Base-by-base conservation (phyloP, 805 yeast genomes). In the Barnettozyma populi region DNA sequence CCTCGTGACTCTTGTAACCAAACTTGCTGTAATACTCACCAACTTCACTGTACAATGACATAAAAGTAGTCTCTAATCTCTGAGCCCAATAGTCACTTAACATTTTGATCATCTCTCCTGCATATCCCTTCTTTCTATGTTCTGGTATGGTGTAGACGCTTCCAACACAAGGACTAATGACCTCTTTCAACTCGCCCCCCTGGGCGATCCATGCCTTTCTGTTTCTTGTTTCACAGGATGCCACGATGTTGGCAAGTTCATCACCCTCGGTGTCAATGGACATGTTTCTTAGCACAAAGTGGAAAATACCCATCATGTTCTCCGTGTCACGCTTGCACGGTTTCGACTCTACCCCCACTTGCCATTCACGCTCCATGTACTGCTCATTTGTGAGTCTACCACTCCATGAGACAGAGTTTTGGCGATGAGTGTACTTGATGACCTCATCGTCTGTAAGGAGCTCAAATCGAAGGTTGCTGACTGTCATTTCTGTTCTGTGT, bases 21-120 rank as follows among this genome's bases (percentile, higher is more conserved):
- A 83, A 78, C 52, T 71, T 68, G 34, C 71, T 67, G 62, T 89
- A 89, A 55, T 75, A 86, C 29, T 72, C 74, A 14, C 86, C 92
- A 19, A 86, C 79, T 43, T 83, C 94, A 52, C 92, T 83, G 72
- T 86, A 87, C 44, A 88, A 71, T 36, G 70, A 69, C 34, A 73
- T 62, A 14, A 74, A 60, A 20, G 62, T 50, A 19, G 66, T 59
- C 42, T 63, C 53, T 29, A 70, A 62, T 24, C 62, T 62, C 3
- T 63, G 51, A 21, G 66, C 74, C 48, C 66, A 66, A 41, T 59
- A 60, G 6, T 62, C 53, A 46, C 68, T 65, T 34, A 78, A 54
- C 37, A 48, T 38, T 21, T 47, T 41, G 39, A 82, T 64, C 82
- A 82, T 73, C 24, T 48, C 46, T 7, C 62, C 61, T 0, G 85